Conservation (phyloP, 257 asterid genomes). For the Hygrophila difformis region DNA sequence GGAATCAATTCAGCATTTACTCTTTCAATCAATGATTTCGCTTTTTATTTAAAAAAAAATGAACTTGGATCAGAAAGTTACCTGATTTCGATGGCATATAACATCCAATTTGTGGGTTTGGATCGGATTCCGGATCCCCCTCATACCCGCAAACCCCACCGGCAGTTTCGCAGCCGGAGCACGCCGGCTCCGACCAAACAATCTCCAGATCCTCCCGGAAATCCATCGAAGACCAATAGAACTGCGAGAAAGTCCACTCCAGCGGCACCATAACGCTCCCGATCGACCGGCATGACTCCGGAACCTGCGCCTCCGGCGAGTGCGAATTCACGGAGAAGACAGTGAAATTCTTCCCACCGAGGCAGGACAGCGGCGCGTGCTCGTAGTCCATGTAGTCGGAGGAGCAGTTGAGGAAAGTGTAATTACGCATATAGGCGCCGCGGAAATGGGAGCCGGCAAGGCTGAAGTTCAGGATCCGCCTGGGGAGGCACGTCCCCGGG, state of each 20-base stretch:
- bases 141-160: slow-evolving; percentile 44
- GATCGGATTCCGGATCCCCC: slow-evolving; percentile 14
- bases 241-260: slow-evolving; percentile 22
- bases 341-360: slow-evolving; percentile 32
- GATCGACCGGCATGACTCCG: slow-evolving; percentile 31
- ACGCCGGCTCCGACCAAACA: slow-evolving; percentile 39
- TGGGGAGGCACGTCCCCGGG: slow-evolving; percentile 48
- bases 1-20: too few species aligned
- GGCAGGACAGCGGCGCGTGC: slow-evolving; percentile 29
- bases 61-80: too few species aligned
- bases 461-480: slow-evolving; percentile 42
- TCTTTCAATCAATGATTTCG: too few species aligned
- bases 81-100: slow-evolving; percentile 27
- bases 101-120: slow-evolving; percentile 29
- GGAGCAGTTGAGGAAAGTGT: slow-evolving; percentile 50
- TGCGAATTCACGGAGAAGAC: slow-evolving; percentile 26
- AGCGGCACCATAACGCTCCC: slow-evolving; percentile 30
- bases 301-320: slow-evolving; percentile 8
- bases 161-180: slow-evolving; percentile 34
- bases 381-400: slow-evolving; percentile 14
- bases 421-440: slow-evolving; percentile 19
- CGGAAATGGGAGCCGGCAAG: slow-evolving; percentile 34
- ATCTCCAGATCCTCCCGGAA: slow-evolving; percentile 40
- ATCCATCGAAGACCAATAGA: slow-evolving; percentile 29
- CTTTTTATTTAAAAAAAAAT: too few species aligned